These are phyloP conservation scores for Pythium scleroteichum DNA, from an alignment of 352 stramenopile species.

Conservation along the genomic window DNA sequence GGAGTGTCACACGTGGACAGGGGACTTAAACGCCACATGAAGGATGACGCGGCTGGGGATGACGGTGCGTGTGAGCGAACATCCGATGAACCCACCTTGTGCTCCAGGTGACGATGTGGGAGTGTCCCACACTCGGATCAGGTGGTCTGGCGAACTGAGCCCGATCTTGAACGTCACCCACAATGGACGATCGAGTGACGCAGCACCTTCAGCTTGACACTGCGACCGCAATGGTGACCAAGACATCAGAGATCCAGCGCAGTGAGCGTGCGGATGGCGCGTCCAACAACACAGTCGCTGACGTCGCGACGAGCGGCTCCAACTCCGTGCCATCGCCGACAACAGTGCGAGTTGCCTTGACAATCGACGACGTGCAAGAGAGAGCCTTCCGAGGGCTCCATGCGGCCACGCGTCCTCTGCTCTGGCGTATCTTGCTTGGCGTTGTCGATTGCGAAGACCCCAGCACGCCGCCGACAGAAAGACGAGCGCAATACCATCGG, in stretches of 20 bases:
- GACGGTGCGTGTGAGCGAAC: neutral
- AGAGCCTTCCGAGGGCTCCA: conserved; percentile 21
- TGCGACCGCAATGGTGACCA: conserved; percentile 20
- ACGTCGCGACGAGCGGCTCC: neutral
- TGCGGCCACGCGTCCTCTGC: conserved; percentile 1
- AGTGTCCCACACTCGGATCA: neutral
- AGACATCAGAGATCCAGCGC: conserved; percentile 12
- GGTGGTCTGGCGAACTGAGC: neutral
- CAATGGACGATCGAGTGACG: neutral
- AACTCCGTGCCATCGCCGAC: no score
- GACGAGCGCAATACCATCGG: conserved; percentile 30
- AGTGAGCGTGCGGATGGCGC: conserved; percentile 8
- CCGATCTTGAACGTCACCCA: neutral
- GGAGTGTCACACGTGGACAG: neutral
- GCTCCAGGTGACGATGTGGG: neutral
- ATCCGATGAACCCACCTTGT: neutral
- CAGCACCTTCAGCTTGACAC: no score
- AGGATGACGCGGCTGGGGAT: no score
- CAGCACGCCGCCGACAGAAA: conserved; percentile 4
- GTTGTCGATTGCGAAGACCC: conserved; percentile 9
- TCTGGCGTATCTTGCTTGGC: conserved; percentile 27
- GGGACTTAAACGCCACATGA: neutral
- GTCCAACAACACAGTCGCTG: conserved; percentile 4
- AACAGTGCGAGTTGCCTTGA: neutral
- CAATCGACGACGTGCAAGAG: conserved; percentile 15